These are phyloP conservation scores for Fusarium xylarioides DNA, from an alignment of 2,329 filamentous ascomycete species.

Conservation along the genomic window DNA sequence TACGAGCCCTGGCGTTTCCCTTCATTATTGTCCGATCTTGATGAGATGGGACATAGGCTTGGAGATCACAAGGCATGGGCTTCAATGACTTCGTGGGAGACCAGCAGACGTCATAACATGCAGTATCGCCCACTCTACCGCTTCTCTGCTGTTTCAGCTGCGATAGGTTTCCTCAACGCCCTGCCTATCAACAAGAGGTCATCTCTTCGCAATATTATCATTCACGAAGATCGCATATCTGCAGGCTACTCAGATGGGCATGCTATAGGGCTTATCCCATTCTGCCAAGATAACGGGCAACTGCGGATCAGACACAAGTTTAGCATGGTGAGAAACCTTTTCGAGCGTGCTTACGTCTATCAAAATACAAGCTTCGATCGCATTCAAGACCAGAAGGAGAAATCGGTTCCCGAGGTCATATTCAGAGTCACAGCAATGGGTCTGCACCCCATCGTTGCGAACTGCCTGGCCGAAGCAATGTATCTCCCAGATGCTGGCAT, in stretches of 20 bases:
- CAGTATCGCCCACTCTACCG: not conserved
- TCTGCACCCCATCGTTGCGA: not conserved
- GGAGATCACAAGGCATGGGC: not conserved
- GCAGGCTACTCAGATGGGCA: not conserved
- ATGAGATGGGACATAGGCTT: not conserved
- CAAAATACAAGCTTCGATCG: accelerated
- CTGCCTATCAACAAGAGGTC: not conserved
- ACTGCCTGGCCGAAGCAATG: not conserved
- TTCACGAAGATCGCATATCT: not conserved
- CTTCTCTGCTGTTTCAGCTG: not conserved
- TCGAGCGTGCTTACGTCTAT: not conserved
- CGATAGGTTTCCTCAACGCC: not conserved
- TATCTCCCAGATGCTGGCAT: not conserved
- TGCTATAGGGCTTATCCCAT: not conserved
- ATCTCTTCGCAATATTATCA: not conserved
- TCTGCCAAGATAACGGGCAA: not conserved
- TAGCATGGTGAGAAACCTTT: not conserved
- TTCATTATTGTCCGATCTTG: not conserved
- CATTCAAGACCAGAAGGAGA: not conserved
- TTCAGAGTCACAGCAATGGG: accelerated
- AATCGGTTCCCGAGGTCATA: not conserved
- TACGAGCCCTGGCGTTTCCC: not conserved
- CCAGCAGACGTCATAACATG: not conserved
- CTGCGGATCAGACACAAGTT: not conserved
- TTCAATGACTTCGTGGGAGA: not conserved